Conservation (phyloP, 2,329 filamentous ascomycete genomes). For the Penicillium sp. region DNA sequence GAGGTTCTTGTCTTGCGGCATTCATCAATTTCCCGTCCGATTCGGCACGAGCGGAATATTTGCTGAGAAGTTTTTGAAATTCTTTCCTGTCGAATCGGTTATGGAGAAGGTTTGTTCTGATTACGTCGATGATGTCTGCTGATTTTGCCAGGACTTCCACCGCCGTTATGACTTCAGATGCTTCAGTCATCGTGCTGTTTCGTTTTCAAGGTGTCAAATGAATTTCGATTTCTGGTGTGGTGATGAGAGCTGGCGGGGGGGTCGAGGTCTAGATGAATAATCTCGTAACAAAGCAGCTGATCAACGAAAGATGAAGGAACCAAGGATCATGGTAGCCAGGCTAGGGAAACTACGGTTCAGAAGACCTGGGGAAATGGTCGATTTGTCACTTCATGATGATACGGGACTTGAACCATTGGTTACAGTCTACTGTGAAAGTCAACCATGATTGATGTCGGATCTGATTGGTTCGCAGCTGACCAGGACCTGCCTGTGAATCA, state of each 20-base stretch:
- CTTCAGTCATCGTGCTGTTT: background rate
- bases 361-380: too few species aligned
- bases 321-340: background rate
- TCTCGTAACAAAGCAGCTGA: background rate
- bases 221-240: background rate
- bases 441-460: background rate
- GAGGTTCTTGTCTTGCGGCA: constrained; percentile 4
- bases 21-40: constrained; percentile 16
- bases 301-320: background rate
- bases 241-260: background rate
- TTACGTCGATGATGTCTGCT: background rate
- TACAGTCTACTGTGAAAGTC: background rate
- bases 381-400: too few species aligned
- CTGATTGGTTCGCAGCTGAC: background rate
- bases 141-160: background rate
- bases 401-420: background rate
- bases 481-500: background rate
- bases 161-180: background rate
- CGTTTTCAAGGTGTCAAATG: background rate
- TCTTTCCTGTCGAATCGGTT: constrained; percentile 15
- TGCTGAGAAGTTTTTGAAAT: constrained; percentile 10
- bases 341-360: too few species aligned
- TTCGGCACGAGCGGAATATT: constrained; percentile 18
- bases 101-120: constrained; percentile 8
- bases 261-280: background rate